Base-by-base conservation (phyloP, 2,329 filamentous ascomycete genomes). In the Calonectria henricotiae region DNA sequence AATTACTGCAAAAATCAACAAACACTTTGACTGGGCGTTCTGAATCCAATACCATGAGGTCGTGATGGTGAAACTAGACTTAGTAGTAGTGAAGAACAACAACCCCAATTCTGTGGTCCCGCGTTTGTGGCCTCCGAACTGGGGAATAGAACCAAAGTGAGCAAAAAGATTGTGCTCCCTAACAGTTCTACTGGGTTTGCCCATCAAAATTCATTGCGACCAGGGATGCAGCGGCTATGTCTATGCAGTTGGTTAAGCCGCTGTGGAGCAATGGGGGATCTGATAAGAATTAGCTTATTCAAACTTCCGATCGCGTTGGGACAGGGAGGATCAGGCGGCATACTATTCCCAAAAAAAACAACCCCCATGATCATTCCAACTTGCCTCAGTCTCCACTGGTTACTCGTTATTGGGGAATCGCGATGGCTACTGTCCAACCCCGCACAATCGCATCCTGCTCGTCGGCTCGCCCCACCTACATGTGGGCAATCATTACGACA, bases 211-310 rank as follows among this genome's bases (percentile, higher is more conserved):
- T 30, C 51, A 37, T n/a, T 20, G 20, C 30, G 11, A 4, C 17
- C 51, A 0, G 11, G 23, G 17, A 37, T 35, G 30, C 23, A 30
- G 7, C 17, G 17, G 32, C n/a, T 13, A 15, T 37, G 32, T 12
- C 30, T 55, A 37, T 37, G 51, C 51, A 37, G 51, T 55, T 55
- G 51, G 32, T 23, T 55, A 30, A 55, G 11, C 23, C 32, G 32
- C 4, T 55, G 51, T 55, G 51, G 51, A 30, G 51, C 37, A 49
- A 49, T 23, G 27, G 46, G 46, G 46, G 23, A 49, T 25, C 12
- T 55, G 51, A 55, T 55, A 55, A 55, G 51, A 55, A 55, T 37
- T 30, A 55, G 51, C 51, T n/a, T 55, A 37, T 55, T 55, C 46
- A 55, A 37, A n/a, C 51, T 35, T 55, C 51, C 51, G 20, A 37